Percentiles rank a stretch among this genome's conserved stretches.
phyloP scores from a whole-genome alignment of 495 filamentous ascomycete genomes.

The Jackrogersella multiformis region DNA sequence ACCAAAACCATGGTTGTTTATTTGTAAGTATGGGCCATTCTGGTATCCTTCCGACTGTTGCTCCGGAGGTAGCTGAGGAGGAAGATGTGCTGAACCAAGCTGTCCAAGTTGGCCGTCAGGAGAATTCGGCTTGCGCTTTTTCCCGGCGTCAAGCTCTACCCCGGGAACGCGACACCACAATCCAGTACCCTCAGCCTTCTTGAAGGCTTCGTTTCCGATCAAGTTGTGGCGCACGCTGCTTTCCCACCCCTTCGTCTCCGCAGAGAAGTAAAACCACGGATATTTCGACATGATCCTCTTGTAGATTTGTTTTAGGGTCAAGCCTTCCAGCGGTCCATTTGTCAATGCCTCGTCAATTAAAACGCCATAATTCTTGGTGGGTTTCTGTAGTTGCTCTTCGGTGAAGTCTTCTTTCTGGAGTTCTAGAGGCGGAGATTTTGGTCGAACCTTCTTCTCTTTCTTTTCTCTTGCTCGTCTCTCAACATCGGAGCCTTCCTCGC shows the following conservation, averaged over 20 bases:
- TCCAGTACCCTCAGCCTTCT: slow-evolving; percentile 73
- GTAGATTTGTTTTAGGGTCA: slow-evolving; percentile 95
- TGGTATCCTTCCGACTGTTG: slow-evolving; percentile 38
- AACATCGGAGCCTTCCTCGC: slow-evolving; percentile 56
- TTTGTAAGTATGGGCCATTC: slow-evolving; percentile 43
- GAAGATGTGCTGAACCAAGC: slow-evolving; percentile 40
- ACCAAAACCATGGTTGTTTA: slow-evolving; percentile 25
- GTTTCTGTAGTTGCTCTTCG: slow-evolving; percentile 85
- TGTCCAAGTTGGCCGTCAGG: slow-evolving; percentile 53
- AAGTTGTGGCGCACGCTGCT: slow-evolving; percentile 97
- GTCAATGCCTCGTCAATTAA: slow-evolving; percentile 90
- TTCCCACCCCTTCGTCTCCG: slow-evolving; percentile 89
- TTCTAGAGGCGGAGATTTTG: slow-evolving; percentile 66
- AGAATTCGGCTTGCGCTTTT: slow-evolving; percentile 60
- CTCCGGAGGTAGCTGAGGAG: slow-evolving; percentile 41
- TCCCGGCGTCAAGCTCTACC: slow-evolving; percentile 60
- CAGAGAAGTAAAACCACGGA: slow-evolving; percentile 87
- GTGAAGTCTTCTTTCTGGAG: slow-evolving; percentile 80
- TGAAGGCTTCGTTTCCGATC: slow-evolving; percentile 86
- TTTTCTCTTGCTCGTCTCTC: slow-evolving; percentile 64
- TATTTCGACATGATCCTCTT: slow-evolving; percentile 86
- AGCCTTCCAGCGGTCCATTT: slow-evolving; percentile 70
- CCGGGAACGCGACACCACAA: slow-evolving; percentile 61
- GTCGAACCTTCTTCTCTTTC: slow-evolving; percentile 64
- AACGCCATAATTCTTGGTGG: slow-evolving; percentile 84